These are phyloP conservation scores for Umbelopsis sp. DNA, from an alignment of 371 early-diverging fungal genomes.

Conservation along the genomic window DNA sequence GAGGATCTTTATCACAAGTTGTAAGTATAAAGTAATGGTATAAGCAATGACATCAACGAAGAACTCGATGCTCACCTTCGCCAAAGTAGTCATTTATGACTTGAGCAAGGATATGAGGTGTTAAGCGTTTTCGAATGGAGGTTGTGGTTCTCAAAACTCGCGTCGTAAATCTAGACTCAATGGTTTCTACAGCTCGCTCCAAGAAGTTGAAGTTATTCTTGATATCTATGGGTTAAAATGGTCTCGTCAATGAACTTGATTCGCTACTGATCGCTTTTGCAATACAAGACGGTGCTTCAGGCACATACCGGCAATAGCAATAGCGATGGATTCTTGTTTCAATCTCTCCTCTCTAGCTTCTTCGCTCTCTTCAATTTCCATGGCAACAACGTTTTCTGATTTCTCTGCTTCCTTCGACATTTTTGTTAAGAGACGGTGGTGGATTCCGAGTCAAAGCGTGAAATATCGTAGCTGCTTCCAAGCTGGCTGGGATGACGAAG, in stretches of 20 bases:
- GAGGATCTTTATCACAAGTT: constrained; percentile 29
- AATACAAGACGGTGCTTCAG: not conserved
- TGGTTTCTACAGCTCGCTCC: constrained; percentile 80
- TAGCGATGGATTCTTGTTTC: constrained; percentile 42
- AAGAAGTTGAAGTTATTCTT: constrained; percentile 80
- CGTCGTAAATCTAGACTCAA: constrained; percentile 87
- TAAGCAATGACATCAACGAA: not conserved
- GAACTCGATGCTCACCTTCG: constrained; percentile 48
- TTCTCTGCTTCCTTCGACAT: constrained; percentile 16
- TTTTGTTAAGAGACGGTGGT: not conserved
- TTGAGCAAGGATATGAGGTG: constrained; percentile 65
- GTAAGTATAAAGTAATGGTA: not conserved
- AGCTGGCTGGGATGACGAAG: constrained; percentile 9
- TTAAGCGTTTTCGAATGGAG: constrained; percentile 79
- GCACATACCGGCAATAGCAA: constrained; percentile 31
- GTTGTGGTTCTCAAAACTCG: constrained; percentile 85
- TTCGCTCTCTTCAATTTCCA: constrained; percentile 52
- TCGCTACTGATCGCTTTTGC: not conserved
- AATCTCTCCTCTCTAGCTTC: constrained; percentile 43
- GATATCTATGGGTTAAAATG: constrained; percentile 63
- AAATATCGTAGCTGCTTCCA: not conserved
- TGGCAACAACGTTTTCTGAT: constrained; percentile 35
- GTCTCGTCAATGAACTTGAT: not conserved
- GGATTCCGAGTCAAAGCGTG: constrained; percentile 3
- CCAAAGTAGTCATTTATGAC: constrained; percentile 65